Evolutionary conservation across 2,329 filamentous ascomycete species (phyloP).

Genomic region (Corinectria fuckeliana): DNA sequence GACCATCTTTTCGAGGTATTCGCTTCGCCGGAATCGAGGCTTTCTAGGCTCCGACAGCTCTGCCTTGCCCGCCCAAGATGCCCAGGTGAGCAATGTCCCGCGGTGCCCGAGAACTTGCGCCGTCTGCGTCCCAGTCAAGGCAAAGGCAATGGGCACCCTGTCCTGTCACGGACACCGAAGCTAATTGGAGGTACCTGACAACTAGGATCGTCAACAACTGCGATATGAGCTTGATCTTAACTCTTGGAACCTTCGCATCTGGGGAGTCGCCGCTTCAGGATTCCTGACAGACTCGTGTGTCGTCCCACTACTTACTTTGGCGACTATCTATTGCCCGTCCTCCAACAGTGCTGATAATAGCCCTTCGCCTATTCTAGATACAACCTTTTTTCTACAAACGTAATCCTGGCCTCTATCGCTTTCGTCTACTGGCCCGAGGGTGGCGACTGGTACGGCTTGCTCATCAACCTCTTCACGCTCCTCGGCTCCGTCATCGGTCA

Average conservation of each 20-base stretch:
- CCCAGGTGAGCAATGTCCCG: slow-evolving; percentile 48
- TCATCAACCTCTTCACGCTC: slow-evolving; percentile 61
- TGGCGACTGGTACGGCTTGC: slow-evolving; percentile 51
- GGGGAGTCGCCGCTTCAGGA: slow-evolving; percentile 61
- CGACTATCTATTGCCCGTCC: neutral
- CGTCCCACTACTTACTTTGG: slow-evolving; percentile 5
- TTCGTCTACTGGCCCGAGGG: slow-evolving; percentile 60
- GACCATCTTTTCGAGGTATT: slow-evolving; percentile 39
- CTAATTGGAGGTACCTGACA: slow-evolving; percentile 22
- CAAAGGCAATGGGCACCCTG: slow-evolving; percentile 18
- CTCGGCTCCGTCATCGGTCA: slow-evolving; percentile 60
- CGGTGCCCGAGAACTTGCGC: slow-evolving; percentile 4
- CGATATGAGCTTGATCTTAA: slow-evolving; percentile 62
- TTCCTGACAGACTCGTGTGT: slow-evolving; percentile 61
- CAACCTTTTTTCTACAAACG: slow-evolving; percentile 62
- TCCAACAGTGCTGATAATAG: neutral
- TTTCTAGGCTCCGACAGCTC: slow-evolving; percentile 59
- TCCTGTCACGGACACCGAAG: slow-evolving; percentile 12
- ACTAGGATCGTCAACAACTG: slow-evolving; percentile 57
- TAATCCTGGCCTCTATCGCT: slow-evolving; percentile 59
- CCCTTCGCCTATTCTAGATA: slow-evolving; percentile 46
- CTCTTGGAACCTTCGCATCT: slow-evolving; percentile 61
- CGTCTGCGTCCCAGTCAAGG: neutral
- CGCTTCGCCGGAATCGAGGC: slow-evolving; percentile 52
- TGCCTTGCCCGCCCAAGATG: slow-evolving; percentile 56